A percentile compares a stretch with the other conserved stretches of the same genome.
These are phyloP conservation scores for Rosa chinensis DNA, from an alignment of 306 rosid genomes.

Conservation along the genomic window DNA sequence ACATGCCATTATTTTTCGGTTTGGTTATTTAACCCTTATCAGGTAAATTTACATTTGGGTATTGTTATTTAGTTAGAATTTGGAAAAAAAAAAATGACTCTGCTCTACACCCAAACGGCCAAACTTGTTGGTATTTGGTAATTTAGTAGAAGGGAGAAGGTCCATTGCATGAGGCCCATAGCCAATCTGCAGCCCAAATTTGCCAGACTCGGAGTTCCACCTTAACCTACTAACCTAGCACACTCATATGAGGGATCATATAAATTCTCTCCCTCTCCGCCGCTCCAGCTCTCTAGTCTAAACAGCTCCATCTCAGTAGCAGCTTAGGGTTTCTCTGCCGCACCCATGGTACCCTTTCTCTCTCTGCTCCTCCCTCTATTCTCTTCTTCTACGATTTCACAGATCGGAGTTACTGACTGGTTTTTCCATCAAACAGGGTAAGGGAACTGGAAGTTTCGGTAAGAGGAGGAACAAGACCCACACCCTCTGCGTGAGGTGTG, in stretches of 20 bases:
- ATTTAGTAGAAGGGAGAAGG: no score
- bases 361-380: background rate
- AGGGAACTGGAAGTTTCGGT: constrained; percentile 98
- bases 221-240: background rate
- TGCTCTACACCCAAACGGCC: no score
- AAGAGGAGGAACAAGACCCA: constrained; percentile 99
- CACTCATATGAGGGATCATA: constrained; percentile 16
- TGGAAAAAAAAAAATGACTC: no score
- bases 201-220: background rate
- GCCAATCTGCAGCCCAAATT: background rate
- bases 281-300: constrained; percentile 15
- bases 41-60: no score
- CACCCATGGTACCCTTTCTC: constrained; percentile 51
- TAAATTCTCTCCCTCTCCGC: constrained; percentile 17
- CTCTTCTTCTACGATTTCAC: background rate
- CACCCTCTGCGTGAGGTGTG: constrained; percentile 93
- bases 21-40: no score
- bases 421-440: constrained; percentile 49
- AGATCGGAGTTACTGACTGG: background rate
- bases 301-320: constrained; percentile 2
- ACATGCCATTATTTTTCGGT: no score
- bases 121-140: no score
- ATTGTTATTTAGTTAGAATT: no score
- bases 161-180: background rate
- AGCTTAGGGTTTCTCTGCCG: constrained; percentile 25